These are phyloP conservation scores for Abrus pulchellus DNA, from an alignment of 306 rosid species.

Conservation along the genomic window DNA sequence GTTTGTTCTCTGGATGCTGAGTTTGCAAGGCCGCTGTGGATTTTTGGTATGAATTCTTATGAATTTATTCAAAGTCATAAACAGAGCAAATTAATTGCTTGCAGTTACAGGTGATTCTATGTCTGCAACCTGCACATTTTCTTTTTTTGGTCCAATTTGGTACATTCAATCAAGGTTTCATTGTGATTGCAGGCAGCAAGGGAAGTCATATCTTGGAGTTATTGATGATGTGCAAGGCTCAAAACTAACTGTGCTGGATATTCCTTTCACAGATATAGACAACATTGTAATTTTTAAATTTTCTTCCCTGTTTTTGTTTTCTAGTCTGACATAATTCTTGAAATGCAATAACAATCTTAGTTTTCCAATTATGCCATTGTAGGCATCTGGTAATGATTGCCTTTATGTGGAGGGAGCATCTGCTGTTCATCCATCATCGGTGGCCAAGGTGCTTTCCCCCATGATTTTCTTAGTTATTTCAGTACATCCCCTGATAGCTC, in stretches of 20 bases:
- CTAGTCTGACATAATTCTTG: constrained; percentile 13
- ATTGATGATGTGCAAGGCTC: constrained; percentile 72
- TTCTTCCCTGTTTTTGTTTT: constrained; percentile 25
- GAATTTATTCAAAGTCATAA: constrained; percentile 63
- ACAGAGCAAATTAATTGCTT: constrained; percentile 69
- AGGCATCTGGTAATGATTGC: constrained; percentile 70
- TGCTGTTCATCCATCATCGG: constrained; percentile 72
- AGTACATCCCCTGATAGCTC: constrained; percentile 12
- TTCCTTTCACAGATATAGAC: constrained; percentile 88
- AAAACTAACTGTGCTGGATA: constrained; percentile 64
- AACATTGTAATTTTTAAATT: constrained; percentile 69
- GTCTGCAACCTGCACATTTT: constrained; percentile 30
- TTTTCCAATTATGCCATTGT: constrained; percentile 49
- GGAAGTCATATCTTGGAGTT: constrained; percentile 91
- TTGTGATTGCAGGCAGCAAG: constrained; percentile 73
- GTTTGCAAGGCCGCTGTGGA: constrained; percentile 87
- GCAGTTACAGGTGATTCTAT: constrained; percentile 80
- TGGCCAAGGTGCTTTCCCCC: constrained; percentile 74
- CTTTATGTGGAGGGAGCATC: constrained; percentile 93
- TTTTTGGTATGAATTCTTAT: constrained; percentile 88
- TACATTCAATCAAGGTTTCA: constrained; percentile 35
- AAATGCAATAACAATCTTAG: constrained; percentile 21
- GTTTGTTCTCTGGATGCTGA: constrained; percentile 83
- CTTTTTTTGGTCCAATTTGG: constrained; percentile 2
- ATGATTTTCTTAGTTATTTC: constrained; percentile 12